Evolutionary conservation across 2,329 filamentous ascomycete genomes (phyloP).

Genomic region (Arthrocladium fulminans): DNA sequence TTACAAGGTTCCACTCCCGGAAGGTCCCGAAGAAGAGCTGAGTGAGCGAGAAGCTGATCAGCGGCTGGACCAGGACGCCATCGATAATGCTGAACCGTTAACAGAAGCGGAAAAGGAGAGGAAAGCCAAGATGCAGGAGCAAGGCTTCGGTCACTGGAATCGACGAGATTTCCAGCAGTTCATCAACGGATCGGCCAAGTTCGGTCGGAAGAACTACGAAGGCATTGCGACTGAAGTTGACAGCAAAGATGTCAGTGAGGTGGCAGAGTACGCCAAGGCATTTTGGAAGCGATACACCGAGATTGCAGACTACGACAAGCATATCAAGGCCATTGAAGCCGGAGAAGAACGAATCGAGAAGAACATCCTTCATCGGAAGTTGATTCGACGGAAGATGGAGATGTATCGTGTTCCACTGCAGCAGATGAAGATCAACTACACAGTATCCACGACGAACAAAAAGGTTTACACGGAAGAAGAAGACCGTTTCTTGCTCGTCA

Average conservation of each 20-base stretch:
- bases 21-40: conserved; percentile 79
- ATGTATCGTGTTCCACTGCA: conserved; percentile 96
- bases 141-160: conserved; percentile 93
- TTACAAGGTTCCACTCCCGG: conserved; percentile 83
- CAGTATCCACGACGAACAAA: conserved; percentile 97
- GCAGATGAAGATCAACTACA: conserved; percentile 98
- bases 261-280: conserved; percentile 78
- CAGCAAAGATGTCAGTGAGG: conserved; percentile 74
- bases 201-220: conserved; percentile 76
- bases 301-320: conserved; percentile 80
- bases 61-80: conserved; percentile 78
- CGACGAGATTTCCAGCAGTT: conserved; percentile 97
- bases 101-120: conserved; percentile 83
- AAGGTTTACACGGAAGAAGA: conserved; percentile 99
- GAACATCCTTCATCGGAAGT: conserved; percentile 83
- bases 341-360: conserved; percentile 85
- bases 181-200: conserved; percentile 87
- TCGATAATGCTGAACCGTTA: conserved; percentile 79
- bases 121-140: conserved; percentile 69
- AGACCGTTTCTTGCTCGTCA: conserved; percentile 86
- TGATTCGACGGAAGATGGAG: conserved; percentile 89
- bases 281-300: conserved; percentile 96
- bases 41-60: conserved; percentile 81
- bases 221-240: conserved; percentile 84
- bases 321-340: conserved; percentile 79